phyloP scores from a whole-genome alignment of 306 rosid genomes.

The Cyclanthera cordifolia region DNA sequence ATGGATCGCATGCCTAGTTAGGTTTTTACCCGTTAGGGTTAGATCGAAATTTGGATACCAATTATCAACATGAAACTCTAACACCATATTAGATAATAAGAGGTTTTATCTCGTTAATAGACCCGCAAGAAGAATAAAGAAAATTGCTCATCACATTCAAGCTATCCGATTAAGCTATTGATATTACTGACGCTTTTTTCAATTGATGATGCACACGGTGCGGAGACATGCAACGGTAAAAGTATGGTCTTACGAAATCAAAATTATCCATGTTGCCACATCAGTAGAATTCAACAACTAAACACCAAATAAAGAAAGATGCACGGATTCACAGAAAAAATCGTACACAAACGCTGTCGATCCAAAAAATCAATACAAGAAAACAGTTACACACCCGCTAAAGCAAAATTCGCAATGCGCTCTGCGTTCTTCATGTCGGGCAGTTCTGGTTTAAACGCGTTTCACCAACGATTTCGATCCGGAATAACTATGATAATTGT shows the following conservation, averaged over 20 bases:
- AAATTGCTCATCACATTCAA: neutral
- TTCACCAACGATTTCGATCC: too few relatives aligned
- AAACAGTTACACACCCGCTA: constrained; percentile 71
- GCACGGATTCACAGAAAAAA: neutral
- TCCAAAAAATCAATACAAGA: constrained; percentile 1
- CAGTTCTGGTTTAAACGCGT: constrained; percentile 7
- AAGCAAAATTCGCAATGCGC: constrained; percentile 75
- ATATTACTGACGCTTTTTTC: neutral
- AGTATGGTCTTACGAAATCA: neutral
- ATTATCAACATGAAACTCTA: too few relatives aligned
- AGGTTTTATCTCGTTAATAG: too few relatives aligned
- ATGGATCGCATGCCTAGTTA: too few relatives aligned
- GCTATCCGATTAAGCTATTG: neutral
- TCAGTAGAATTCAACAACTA: neutral
- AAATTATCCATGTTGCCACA: neutral
- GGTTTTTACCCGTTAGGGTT: too few relatives aligned
- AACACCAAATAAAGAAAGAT: neutral
- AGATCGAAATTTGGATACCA: too few relatives aligned
- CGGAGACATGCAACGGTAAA: neutral
- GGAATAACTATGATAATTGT: constrained; percentile 15
- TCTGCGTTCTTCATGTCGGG: constrained; percentile 62
- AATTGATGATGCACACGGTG: neutral
- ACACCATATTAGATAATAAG: too few relatives aligned
- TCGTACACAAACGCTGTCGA: too few relatives aligned
- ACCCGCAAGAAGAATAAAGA: neutral